phyloP scores from a whole-genome alignment of 1,284 basidiomycete genomes.

The Psilocybe mexicana region DNA sequence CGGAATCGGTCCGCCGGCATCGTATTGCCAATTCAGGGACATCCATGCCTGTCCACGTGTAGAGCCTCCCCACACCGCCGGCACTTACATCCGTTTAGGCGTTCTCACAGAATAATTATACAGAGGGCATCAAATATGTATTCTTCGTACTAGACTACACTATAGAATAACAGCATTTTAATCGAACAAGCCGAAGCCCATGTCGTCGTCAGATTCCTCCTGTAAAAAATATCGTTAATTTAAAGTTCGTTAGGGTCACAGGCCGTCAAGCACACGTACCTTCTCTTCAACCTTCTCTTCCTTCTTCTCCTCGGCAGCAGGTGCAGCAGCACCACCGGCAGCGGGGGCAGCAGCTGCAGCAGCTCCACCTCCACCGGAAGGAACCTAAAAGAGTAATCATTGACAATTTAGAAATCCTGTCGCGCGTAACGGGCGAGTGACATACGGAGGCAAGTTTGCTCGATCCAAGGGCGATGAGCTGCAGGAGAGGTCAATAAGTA shows the following conservation, averaged over 20 bases:
- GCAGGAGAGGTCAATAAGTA: slow-evolving; percentile 14
- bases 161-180: slow-evolving; percentile 41
- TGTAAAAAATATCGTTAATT: slow-evolving; percentile 31
- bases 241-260: slow-evolving; percentile 15
- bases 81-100: slow-evolving; percentile 17
- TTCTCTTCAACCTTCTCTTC: slow-evolving; percentile 84
- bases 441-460: slow-evolving; percentile 93
- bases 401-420: slow-evolving; percentile 14
- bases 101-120: slow-evolving; percentile 6
- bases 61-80: slow-evolving; percentile 25
- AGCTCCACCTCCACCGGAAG: slow-evolving; percentile 76
- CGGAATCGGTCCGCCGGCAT: slow-evolving; percentile 36
- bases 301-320: slow-evolving; percentile 66
- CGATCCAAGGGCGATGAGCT: slow-evolving; percentile 93
- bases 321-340: slow-evolving; percentile 60
- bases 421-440: slow-evolving; percentile 17
- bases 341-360: slow-evolving; percentile 52
- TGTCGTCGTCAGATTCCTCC: slow-evolving; percentile 89
- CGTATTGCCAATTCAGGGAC: slow-evolving; percentile 20
- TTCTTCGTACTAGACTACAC: slow-evolving; percentile 14
- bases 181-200: slow-evolving; percentile 96
- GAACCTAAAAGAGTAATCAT: slow-evolving; percentile 51
- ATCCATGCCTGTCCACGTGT: slow-evolving; percentile 22
- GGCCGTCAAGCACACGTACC: slow-evolving; percentile 41
- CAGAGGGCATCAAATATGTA: not conserved